These are phyloP conservation scores for Fusarium scirpi DNA, from an alignment of 2,329 filamentous ascomycete genomes.

Conservation along the genomic window DNA sequence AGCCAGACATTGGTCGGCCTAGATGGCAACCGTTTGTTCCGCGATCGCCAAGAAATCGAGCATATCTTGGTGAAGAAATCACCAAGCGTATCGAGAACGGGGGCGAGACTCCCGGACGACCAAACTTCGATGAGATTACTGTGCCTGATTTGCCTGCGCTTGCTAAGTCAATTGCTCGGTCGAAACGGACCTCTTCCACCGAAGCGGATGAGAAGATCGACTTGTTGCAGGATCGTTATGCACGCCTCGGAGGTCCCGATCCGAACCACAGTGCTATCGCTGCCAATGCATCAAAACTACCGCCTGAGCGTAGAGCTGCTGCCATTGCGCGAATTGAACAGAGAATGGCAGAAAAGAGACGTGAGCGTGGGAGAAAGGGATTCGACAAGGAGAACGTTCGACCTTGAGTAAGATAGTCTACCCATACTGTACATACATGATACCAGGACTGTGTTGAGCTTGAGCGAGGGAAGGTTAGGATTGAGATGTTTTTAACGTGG, in stretches of 20 bases:
- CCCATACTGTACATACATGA: slow-evolving; percentile 9
- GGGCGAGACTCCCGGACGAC: slow-evolving; percentile 41
- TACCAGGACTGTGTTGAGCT: slow-evolving; percentile 18
- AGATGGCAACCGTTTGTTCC: slow-evolving; percentile 58
- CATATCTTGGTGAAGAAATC: slow-evolving; percentile 52
- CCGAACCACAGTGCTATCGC: slow-evolving; percentile 49
- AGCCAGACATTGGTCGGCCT: slow-evolving; percentile 50
- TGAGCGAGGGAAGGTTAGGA: slow-evolving; percentile 5
- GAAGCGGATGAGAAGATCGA: slow-evolving; percentile 56
- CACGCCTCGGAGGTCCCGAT: slow-evolving; percentile 58
- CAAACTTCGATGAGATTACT: slow-evolving; percentile 41
- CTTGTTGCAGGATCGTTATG: slow-evolving; percentile 60
- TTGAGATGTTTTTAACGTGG: slow-evolving; percentile 35
- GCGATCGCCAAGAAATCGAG: slow-evolving; percentile 55
- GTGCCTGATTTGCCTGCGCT: slow-evolving; percentile 48
- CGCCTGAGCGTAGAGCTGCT: slow-evolving; percentile 65
- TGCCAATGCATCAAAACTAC: slow-evolving; percentile 58
- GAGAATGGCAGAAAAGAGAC: slow-evolving; percentile 64
- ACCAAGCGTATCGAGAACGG: slow-evolving; percentile 49
- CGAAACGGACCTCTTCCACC: slow-evolving; percentile 19
- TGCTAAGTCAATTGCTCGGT: slow-evolving; percentile 41
- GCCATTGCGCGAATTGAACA: slow-evolving; percentile 67
- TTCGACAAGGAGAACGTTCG: slow-evolving; percentile 66
- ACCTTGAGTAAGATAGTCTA: slow-evolving; percentile 46
- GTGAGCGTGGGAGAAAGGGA: slow-evolving; percentile 49